Base-by-base conservation (phyloP, 2,329 filamentous ascomycete genomes). In the Alternaria consortialis region DNA sequence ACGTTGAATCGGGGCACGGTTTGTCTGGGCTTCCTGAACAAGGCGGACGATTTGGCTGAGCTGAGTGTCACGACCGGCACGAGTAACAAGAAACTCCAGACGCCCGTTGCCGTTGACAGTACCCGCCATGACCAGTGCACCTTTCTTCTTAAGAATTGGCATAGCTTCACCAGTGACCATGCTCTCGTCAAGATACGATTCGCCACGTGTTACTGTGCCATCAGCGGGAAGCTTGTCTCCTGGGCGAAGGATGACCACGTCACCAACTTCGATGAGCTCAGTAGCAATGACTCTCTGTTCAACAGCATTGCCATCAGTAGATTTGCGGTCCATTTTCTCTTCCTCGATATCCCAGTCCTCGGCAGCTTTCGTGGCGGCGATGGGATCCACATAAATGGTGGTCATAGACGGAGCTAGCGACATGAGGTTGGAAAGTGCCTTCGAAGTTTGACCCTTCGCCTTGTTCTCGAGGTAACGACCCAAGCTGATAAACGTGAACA, bases 91-190 rank as follows among this genome's bases (percentile, higher is more conserved):
- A 79, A 98, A 95, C 77, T 98, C 95, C 39, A 97, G 84, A 48
- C 94, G 89, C 3, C 95, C 95, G 65, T 94, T 91, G 25, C 94
- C 93, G 76, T 99, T 99, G 73, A 99, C 94, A 2, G 95, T 98
- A 31, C 95, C 95, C 52, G 93, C 95, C 77, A 98, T 95, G 58
- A 99, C 83, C 43, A 87, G 80, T 68, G 88, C 89, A 8, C 91
- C 93, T 71, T 92, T 90, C 68, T 87, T 90, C 81, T 99, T 99
- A 71, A 93, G 88, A 36, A 98, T 93, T 0, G 95, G 94, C 86
- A 97, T 94, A 3, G 95, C 91, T 81, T 99, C 95, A 67, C 95
- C 95, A 6, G 95, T 99, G 50, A 99, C 94, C 94, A 98, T 98
- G 75, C 93, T 97, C 81, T 99, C 95, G 68, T 99, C 93, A 23